Percentiles rank a stretch among this genome's conserved stretches.
Conservation (phyloP, 2,329 filamentous ascomycete species). For the Achaetomium macrosporum region DNA sequence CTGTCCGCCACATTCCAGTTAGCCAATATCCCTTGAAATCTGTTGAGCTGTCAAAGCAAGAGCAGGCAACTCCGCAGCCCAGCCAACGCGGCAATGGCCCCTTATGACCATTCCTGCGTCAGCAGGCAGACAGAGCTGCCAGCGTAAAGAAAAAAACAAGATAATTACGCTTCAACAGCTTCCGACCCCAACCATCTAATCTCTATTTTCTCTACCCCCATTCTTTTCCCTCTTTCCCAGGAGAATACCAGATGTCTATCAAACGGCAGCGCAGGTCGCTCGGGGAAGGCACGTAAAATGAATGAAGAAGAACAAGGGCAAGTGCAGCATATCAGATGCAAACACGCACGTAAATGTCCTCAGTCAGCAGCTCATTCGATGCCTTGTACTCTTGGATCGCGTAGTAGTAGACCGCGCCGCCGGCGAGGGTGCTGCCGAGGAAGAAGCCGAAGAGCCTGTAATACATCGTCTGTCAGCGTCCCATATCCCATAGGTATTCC, state of each 20-base stretch:
- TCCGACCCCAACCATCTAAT: not conserved
- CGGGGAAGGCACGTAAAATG: not conserved
- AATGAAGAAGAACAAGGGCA: constrained; percentile 14
- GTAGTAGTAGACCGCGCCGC: constrained; percentile 83
- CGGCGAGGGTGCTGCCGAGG: constrained; percentile 72
- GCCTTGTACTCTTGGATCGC: constrained; percentile 89
- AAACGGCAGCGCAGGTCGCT: not conserved
- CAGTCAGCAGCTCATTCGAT: constrained; percentile 85
- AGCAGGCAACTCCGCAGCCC: not conserved
- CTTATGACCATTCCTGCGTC: not conserved
- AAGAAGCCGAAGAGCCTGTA: constrained; percentile 85
- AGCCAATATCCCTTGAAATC: constrained; percentile 2
- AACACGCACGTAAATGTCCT: constrained; percentile 87
- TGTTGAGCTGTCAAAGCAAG: not conserved
- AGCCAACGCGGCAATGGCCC: not conserved
- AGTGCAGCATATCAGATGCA: constrained; percentile 33
- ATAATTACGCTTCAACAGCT: constrained; percentile 16
- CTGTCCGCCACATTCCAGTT: constrained; percentile 39
- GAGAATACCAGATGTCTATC: too few relatives aligned
- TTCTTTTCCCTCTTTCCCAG: not conserved
- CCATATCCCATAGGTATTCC: not conserved
- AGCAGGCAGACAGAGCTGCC: not conserved
- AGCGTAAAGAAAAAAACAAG: not conserved
- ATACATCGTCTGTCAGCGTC: constrained; percentile 2
- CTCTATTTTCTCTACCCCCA: not conserved